phyloP scores from a whole-genome alignment of 495 filamentous ascomycete species.

The Penicillium desertorum region DNA sequence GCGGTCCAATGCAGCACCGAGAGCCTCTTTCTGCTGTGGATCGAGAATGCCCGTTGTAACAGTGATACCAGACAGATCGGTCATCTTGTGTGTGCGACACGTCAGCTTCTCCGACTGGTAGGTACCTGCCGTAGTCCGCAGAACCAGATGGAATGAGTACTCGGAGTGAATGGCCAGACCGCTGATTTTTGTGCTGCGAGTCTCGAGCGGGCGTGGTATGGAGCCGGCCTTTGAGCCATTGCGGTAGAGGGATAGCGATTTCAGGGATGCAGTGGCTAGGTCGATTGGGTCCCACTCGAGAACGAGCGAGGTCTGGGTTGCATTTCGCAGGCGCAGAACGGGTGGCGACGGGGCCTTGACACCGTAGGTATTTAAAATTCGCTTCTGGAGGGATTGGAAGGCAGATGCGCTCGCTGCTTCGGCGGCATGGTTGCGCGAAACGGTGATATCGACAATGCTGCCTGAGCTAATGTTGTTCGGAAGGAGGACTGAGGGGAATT shows the following conservation, averaged over 20 bases:
- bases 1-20: conserved; percentile 72
- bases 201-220: conserved; percentile 81
- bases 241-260: conserved; percentile 84
- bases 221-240: conserved; percentile 95
- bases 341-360: conserved; percentile 74
- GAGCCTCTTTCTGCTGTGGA: conserved; percentile 66
- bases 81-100: conserved; percentile 97
- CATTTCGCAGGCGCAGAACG: conserved; percentile 85
- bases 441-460: conserved; percentile 96
- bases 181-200: conserved; percentile 92
- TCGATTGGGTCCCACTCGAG: conserved; percentile 97
- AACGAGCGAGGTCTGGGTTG: conserved; percentile 93
- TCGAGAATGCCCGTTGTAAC: conserved; percentile 89
- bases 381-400: conserved; percentile 82
- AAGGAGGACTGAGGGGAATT: conserved; percentile 97
- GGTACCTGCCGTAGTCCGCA: conserved; percentile 88
- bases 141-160: conserved; percentile 89
- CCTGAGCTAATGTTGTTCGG: conserved; percentile 91
- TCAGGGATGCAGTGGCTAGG: conserved; percentile 85
- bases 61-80: conserved; percentile 92
- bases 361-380: conserved; percentile 84
- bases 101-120: conserved; percentile 78
- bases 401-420: conserved; percentile 68
- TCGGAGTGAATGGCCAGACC: conserved; percentile 95
- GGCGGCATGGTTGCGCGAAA: conserved; percentile 78